These are phyloP conservation scores for Fomitopsis pulvina DNA, from an alignment of 768 basidiomycete genomes.

Conservation along the genomic window DNA sequence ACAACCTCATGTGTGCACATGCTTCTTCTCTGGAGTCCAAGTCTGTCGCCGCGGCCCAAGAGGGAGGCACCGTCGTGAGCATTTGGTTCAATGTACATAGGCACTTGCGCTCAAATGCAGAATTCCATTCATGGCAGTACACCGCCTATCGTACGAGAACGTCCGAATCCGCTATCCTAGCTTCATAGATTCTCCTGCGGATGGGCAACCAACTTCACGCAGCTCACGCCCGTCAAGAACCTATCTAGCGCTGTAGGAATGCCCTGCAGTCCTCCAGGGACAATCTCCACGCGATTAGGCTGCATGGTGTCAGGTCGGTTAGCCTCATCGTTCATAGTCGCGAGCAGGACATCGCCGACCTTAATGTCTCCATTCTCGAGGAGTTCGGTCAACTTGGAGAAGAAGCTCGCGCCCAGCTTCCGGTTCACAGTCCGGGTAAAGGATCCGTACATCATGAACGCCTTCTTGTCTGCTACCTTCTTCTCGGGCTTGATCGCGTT, in stretches of 20 bases:
- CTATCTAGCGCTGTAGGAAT: neutral
- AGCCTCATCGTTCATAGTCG: neutral
- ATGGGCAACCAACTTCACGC: neutral
- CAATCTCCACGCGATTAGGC: neutral
- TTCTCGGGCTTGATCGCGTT: conserved; percentile 4
- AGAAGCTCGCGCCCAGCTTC: conserved; percentile 4
- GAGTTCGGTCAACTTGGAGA: conserved; percentile 7
- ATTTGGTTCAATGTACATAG: no score
- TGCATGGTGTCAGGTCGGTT: neutral
- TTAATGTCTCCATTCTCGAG: conserved; percentile 10
- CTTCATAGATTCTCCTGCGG: neutral
- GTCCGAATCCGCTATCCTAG: no score
- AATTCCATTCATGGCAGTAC: no score
- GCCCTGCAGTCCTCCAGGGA: neutral
- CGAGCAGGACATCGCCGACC: neutral
- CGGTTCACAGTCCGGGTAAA: neutral
- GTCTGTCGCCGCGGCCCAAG: no score
- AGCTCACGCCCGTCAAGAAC: neutral
- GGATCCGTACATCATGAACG: neutral
- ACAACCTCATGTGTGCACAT: no score
- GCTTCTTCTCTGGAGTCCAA: no score
- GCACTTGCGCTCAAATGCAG: no score
- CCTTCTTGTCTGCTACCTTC: neutral
- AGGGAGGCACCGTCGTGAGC: no score
- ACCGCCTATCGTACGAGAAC: no score